phyloP scores from a whole-genome alignment of 2,329 filamentous ascomycete genomes.

The Monosporascus sp. region DNA sequence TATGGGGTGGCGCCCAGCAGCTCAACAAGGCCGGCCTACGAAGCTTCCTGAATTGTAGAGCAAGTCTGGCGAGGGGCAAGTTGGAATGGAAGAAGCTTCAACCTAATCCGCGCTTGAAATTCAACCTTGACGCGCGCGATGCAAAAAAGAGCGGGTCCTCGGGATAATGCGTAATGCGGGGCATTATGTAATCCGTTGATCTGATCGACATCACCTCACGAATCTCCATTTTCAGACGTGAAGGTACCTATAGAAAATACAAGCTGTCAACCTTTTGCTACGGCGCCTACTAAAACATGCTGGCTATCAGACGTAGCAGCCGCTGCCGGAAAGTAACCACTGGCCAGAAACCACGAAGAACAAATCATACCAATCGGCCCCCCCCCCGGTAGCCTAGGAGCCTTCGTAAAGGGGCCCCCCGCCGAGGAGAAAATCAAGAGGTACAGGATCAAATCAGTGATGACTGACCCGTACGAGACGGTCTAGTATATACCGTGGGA shows the following conservation, averaged over 20 bases:
- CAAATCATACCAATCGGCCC: background rate
- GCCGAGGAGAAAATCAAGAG: background rate
- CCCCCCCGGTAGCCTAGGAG: background rate
- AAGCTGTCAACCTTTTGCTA: background rate
- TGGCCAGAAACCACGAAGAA: background rate
- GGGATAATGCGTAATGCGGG: background rate
- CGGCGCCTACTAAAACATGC: background rate
- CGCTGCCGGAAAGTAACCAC: background rate
- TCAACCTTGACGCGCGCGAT: no score
- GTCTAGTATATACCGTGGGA: no score
- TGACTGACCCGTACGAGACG: background rate
- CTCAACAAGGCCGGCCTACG: no score
- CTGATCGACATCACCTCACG: background rate
- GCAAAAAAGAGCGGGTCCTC: no score
- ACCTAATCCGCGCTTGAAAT: no score
- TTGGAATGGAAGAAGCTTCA: no score
- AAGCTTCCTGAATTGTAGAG: no score
- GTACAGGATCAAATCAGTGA: background rate
- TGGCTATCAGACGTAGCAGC: background rate
- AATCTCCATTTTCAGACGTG: no score
- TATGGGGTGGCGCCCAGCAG: no score
- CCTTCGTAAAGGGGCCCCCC: background rate
- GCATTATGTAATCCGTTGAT: background rate
- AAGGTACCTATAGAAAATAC: background rate
- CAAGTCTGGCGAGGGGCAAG: no score